A percentile compares a stretch with the other conserved stretches of the same genome.
Evolutionary conservation across 2,329 filamentous ascomycete species (phyloP).

Genomic region (Paraphaeosphaeria sporulosa): DNA sequence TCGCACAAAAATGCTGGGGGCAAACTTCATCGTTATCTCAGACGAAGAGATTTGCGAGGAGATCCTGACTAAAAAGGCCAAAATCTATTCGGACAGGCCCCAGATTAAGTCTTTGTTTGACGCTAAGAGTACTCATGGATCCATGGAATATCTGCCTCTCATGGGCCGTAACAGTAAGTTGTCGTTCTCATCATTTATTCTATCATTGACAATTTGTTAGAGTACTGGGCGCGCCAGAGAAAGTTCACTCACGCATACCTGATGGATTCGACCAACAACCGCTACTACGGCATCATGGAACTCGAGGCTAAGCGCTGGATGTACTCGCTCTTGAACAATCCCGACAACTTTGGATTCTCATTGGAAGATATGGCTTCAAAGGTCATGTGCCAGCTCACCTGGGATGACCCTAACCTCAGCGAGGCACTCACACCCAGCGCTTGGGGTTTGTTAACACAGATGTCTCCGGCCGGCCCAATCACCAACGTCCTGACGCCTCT

Average conservation of each 20-base stretch:
- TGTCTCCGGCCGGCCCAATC: conserved; percentile 65
- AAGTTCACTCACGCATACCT: conserved; percentile 62
- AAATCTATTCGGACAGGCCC: conserved; percentile 61
- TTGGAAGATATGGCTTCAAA: conserved; percentile 67
- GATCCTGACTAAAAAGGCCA: conserved; percentile 60
- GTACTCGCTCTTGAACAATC: conserved; percentile 57
- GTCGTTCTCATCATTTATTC: background rate
- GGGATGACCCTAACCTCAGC: conserved; percentile 61
- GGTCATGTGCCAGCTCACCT: conserved; percentile 62
- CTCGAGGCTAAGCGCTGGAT: conserved; percentile 64
- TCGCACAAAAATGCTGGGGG: conserved; percentile 49
- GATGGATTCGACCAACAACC: conserved; percentile 54
- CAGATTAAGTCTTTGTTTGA: conserved; percentile 61
- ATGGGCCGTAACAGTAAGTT: conserved; percentile 64
- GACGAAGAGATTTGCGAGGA: conserved; percentile 63
- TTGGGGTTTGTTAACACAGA: conserved; percentile 65
- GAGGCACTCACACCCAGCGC: conserved; percentile 59
- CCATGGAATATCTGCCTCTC: conserved; percentile 64
- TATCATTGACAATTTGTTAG: conserved; percentile 34
- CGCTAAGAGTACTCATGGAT: conserved; percentile 62
- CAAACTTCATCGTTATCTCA: conserved; percentile 58
- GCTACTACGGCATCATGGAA: conserved; percentile 59
- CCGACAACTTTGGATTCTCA: conserved; percentile 59
- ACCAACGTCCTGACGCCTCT: conserved; percentile 65
- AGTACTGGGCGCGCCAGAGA: conserved; percentile 64